phyloP scores from a whole-genome alignment of 371 early-diverging fungal genomes.

The Chytridiales sp. region DNA sequence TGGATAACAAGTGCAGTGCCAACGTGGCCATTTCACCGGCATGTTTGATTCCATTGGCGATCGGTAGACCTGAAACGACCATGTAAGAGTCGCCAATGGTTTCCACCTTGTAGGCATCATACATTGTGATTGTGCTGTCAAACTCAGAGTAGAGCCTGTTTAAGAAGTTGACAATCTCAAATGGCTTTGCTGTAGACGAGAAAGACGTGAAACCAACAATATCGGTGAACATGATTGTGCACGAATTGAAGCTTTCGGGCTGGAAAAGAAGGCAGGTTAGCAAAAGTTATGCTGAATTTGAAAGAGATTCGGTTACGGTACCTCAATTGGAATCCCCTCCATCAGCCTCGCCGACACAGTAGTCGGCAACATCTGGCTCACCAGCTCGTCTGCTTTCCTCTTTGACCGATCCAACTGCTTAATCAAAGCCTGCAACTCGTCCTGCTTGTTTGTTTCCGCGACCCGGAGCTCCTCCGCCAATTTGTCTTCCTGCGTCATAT shows the following conservation, averaged over 20 bases:
- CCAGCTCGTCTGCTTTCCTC: conserved; percentile 21
- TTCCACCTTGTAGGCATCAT: conserved; percentile 37
- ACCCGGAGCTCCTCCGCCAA: background rate
- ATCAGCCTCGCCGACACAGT: conserved; percentile 24
- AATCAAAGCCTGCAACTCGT: conserved; percentile 15
- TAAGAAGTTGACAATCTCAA: conserved; percentile 37
- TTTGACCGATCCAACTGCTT: background rate
- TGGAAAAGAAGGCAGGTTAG: too few relatives aligned
- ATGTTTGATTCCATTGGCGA: conserved; percentile 36
- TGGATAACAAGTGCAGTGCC: conserved; percentile 33
- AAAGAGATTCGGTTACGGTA: too few relatives aligned
- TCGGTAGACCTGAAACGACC: conserved; percentile 34
- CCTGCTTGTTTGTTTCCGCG: conserved; percentile 15
- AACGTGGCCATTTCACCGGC: conserved; percentile 39
- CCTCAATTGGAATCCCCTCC: conserved; percentile 14
- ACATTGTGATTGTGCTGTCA: conserved; percentile 35
- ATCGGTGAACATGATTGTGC: conserved; percentile 40
- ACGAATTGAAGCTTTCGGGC: conserved; percentile 15
- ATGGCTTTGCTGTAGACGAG: conserved; percentile 17
- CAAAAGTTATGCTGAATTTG: too few relatives aligned
- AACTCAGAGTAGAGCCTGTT: conserved; percentile 41
- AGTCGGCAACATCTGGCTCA: conserved; percentile 37
- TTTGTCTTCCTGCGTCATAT: conserved; percentile 36
- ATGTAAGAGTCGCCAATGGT: conserved; percentile 30
- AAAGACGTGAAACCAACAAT: conserved; percentile 41